Evolutionary conservation across 441 rosid genomes (phyloP), one percentile per base, ranked within the genome.

Genomic region (Brassica hybrid): DNA sequence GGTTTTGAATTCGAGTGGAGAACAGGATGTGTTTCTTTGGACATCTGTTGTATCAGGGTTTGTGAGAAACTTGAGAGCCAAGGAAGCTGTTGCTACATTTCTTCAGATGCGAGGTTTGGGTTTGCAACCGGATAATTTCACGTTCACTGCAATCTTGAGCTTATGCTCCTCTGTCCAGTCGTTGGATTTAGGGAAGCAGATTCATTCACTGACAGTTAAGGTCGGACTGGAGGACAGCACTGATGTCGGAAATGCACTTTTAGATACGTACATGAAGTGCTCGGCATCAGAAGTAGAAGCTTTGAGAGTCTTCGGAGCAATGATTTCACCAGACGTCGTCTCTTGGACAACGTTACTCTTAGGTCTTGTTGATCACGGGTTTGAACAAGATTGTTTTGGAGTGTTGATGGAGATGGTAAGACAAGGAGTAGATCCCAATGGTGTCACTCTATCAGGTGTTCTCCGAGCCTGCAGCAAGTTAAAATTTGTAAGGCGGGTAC

Each of bases 321-420:
- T 92, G 65, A 30, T 63, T 11, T 80, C 80, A 2, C 90, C 88
- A 13, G 84, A 90, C 78, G 84, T 88, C 66, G 62, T 92, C 69
- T 89, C 97, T 56, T 90, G 95, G 95, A 88, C 94, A 45, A 83
- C 90, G 30, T 80, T 90, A 84, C 85, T 88, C 76, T 82, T 85
- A 10, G 95, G 95, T 71, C 79, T 88, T 81, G 76, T 73, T 36
- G 87, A 84, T 58, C 88, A 86, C 60, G 88, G 86, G 52, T 76
- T 76, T 7, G 76, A 73, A 34, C 71, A 59, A 72, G 84, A 83
- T 74, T 86, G 89, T 65, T 83, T 82, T 52, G 66, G 72, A 59
- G 73, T 73, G 36, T 84, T 84, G 60, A 75, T 5, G 50, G 83
- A 85, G 69, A 90, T 92, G 97, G 78, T 68, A 76, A 85, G 79